Base-by-base conservation (phyloP, 2,329 filamentous ascomycete genomes). In the Claviceps lovelessii region DNA sequence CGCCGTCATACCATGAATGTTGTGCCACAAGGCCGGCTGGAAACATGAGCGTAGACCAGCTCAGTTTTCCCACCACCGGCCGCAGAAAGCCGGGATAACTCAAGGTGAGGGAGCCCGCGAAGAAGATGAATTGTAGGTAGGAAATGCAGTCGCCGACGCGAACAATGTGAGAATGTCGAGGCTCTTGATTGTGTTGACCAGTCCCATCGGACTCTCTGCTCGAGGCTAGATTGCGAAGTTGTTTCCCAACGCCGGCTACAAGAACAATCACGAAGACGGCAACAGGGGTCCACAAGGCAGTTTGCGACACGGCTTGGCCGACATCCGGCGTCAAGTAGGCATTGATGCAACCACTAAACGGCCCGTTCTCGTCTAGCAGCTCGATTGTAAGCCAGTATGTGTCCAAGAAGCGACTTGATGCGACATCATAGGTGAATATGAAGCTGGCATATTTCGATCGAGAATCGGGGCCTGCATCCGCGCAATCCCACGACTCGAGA, bases 21-120 rank as follows among this genome's bases (percentile, higher is more conserved):
- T 60, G 57, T 9, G 60, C 59, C 2, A 68, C 54, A 0, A 66
- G 59, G 0, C 68, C 67, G 1, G 54, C 57, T 3, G 60, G 61
- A 68, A 86, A 84, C 67, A 88, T 78, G 35, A 89, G 74, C 81
- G 51, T 48, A 4, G 51, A 53, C 51, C 51, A 53, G 51, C 31
- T 37, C 42, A 41, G 11, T 13, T 19, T 77, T 61, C 84, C 85
- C 41, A 85, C 76, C 0, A 80, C 80, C 0, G 86, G 85, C 59
- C 87, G 84, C 58, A 83, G 85, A 62, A 82, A 90, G 0, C 85
- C 86, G 0, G 86, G 86, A 59, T 88, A 88, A 47, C 79, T 76
- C 53, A 90, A 68, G n/a, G 79, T 85, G 50, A 90, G 71, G 15
- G 80, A 79, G 4, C 84, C 85, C 0, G 84, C 81, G 57, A 90